phyloP scores from a whole-genome alignment of 78 protist species.

The Dictyostelium brefeldianum region DNA sequence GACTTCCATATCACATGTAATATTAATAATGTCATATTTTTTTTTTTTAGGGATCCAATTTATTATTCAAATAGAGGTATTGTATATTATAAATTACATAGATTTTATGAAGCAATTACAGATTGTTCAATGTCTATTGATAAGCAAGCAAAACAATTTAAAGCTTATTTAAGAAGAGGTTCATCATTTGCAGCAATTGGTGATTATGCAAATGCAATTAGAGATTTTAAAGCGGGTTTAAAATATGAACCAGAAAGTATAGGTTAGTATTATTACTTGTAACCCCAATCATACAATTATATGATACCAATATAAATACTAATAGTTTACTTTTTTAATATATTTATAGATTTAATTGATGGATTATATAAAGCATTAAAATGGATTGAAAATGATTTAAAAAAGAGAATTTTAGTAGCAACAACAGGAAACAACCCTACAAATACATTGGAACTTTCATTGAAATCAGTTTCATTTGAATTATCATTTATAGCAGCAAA shows the following conservation, averaged over 20 bases:
- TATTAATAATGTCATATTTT: neutral
- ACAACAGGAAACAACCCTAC: neutral
- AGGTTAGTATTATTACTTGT: too few species aligned
- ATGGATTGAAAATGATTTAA: conserved; percentile 5
- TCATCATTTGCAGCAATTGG: conserved; percentile 55
- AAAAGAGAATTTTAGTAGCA: neutral
- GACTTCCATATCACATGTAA: neutral
- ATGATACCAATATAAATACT: too few species aligned
- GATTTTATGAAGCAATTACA: conserved; percentile 77
- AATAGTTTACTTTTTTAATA: too few species aligned
- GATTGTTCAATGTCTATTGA: conserved; percentile 73
- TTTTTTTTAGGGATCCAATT: conserved; percentile 37
- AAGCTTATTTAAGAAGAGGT: conserved; percentile 68
- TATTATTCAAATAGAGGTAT: conserved; percentile 75
- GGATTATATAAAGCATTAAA: conserved; percentile 34
- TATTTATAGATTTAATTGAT: conserved; percentile 31
- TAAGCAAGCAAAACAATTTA: conserved; percentile 49
- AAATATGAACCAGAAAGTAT: conserved; percentile 67
- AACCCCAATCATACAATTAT: too few species aligned
- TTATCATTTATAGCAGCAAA: neutral
- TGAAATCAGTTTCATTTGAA: neutral
- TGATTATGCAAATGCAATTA: conserved; percentile 21
- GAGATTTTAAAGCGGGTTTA: conserved; percentile 56
- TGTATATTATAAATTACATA: conserved; percentile 54
- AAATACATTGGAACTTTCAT: neutral